These are phyloP conservation scores for Trichophyton mentagrophytes DNA, from an alignment of 2,329 filamentous ascomycete species.

Conservation along the genomic window DNA sequence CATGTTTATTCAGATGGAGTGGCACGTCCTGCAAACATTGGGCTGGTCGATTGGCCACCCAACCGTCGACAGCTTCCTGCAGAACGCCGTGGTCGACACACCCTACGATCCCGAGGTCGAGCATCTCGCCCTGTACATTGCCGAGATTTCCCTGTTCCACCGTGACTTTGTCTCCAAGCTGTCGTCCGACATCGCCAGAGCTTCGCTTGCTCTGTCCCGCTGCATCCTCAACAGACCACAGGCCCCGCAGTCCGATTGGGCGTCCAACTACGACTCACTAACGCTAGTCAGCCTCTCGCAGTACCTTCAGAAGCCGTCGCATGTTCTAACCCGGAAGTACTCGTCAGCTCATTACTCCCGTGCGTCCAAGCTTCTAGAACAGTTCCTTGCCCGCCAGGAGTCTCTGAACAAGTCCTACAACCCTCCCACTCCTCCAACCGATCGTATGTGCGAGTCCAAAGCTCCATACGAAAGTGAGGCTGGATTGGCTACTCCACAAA, in stretches of 20 bases:
- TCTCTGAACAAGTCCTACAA: conserved; percentile 38
- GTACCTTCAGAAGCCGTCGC: conserved; percentile 53
- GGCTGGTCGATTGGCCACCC: conserved; percentile 95
- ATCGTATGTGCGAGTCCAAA: conserved; percentile 27
- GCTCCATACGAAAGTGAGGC: conserved; percentile 29
- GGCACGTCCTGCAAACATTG: conserved; percentile 95
- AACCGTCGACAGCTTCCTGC: conserved; percentile 86
- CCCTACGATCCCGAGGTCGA: conserved; percentile 74
- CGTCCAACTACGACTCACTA: conserved; percentile 39
- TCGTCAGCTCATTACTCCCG: conserved; percentile 51
- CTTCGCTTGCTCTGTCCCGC: conserved; percentile 71
- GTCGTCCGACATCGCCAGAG: conserved; percentile 80
- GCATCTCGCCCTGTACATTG: conserved; percentile 87
- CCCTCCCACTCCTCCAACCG: conserved; percentile 30
- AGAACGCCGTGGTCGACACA: conserved; percentile 67
- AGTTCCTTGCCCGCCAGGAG: conserved; percentile 53
- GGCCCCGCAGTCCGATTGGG: conserved; percentile 63
- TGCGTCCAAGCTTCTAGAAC: conserved; percentile 51
- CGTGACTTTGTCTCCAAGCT: conserved; percentile 90
- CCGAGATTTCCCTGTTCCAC: conserved; percentile 91
- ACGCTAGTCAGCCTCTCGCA: conserved; percentile 50
- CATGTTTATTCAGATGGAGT: conserved; percentile 99
- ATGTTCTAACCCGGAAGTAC: conserved; percentile 56
- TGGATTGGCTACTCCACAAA: conserved; percentile 33
- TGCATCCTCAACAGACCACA: conserved; percentile 75